Percentiles rank a stretch among this genome's conserved stretches.
Conservation (phyloP, 768 basidiomycete species). For the Coprinellus micaceus region DNA sequence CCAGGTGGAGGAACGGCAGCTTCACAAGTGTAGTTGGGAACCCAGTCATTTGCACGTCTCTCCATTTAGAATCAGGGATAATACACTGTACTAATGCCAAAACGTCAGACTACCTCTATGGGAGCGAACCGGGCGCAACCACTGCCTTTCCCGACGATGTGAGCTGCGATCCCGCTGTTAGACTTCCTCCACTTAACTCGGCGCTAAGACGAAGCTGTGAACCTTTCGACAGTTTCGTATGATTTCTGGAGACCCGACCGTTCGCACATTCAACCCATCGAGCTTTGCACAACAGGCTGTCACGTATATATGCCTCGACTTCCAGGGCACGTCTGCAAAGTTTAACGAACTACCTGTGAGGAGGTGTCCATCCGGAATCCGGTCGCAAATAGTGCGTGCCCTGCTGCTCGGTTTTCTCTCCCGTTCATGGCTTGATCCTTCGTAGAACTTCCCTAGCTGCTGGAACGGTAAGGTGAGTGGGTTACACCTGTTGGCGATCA, state of each 20-base stretch:
- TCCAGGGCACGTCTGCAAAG: conserved; percentile 27
- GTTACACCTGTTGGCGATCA: background rate
- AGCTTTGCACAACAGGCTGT: conserved; percentile 36
- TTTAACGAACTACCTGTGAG: conserved; percentile 28
- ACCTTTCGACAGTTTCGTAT: conserved; percentile 31
- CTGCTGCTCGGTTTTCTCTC: background rate
- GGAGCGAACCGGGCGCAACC: conserved; percentile 28
- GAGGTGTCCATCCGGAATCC: conserved; percentile 33
- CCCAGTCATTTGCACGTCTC: conserved; percentile 30
- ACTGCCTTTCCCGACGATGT: conserved; percentile 40
- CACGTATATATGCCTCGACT: conserved; percentile 39
- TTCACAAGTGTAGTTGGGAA: conserved; percentile 34
- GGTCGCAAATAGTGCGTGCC: conserved; percentile 31
- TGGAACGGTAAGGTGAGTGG: conserved; percentile 31
- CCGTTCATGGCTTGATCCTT: too few relatives aligned
- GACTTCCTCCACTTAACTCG: too few relatives aligned
- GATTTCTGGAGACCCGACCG: conserved; percentile 34
- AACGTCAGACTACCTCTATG: conserved; percentile 33
- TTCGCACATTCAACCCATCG: conserved; percentile 29
- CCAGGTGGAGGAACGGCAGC: conserved; percentile 34
- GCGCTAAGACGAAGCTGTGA: background rate
- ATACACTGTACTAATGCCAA: background rate
- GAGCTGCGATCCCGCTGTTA: conserved; percentile 12
- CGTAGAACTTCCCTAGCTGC: conserved; percentile 31
- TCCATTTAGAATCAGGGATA: background rate